Conservation (phyloP, 1,284 basidiomycete genomes). For the Schizophyllum commune region DNA sequence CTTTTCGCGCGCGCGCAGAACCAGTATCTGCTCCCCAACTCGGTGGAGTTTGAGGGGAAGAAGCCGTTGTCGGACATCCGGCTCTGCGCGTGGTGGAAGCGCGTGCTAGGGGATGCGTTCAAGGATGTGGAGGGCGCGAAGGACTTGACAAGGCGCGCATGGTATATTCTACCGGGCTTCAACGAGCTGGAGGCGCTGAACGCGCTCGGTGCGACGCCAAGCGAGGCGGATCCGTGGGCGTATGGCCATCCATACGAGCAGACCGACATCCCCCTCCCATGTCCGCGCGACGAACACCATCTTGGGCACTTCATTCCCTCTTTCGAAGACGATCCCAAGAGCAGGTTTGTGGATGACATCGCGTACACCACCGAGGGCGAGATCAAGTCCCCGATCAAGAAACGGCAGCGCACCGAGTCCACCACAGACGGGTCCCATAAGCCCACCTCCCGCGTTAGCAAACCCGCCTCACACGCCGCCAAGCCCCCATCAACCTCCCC, state of each 20-base stretch:
- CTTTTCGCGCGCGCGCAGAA: conserved; percentile 87
- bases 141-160: conserved; percentile 15
- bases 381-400: conserved; percentile 52
- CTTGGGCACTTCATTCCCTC: conserved; percentile 76
- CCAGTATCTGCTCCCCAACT: conserved; percentile 94
- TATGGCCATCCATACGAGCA: conserved; percentile 76
- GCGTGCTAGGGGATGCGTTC: conserved; percentile 54
- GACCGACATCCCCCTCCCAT: conserved; percentile 49
- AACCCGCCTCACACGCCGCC: conserved; percentile 9
- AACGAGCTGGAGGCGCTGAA: conserved; percentile 62
- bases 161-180: conserved; percentile 72
- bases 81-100: conserved; percentile 92
- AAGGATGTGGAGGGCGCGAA: conserved; percentile 23
- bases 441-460: neutral
- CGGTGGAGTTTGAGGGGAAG: conserved; percentile 70
- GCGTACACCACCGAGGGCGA: conserved; percentile 60
- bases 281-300: conserved; percentile 34
- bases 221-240: conserved; percentile 36
- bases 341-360: conserved; percentile 85
- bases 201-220: conserved; percentile 34
- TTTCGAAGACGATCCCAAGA: conserved; percentile 91
- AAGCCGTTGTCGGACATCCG: conserved; percentile 70
- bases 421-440: conserved; percentile 12
- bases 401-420: conserved; percentile 35
- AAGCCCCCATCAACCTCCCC: neutral